Evolutionary conservation across 306 rosid species (phyloP), one percentile per base, ranked within the genome.

Genomic region (Nissolia schottii): DNA sequence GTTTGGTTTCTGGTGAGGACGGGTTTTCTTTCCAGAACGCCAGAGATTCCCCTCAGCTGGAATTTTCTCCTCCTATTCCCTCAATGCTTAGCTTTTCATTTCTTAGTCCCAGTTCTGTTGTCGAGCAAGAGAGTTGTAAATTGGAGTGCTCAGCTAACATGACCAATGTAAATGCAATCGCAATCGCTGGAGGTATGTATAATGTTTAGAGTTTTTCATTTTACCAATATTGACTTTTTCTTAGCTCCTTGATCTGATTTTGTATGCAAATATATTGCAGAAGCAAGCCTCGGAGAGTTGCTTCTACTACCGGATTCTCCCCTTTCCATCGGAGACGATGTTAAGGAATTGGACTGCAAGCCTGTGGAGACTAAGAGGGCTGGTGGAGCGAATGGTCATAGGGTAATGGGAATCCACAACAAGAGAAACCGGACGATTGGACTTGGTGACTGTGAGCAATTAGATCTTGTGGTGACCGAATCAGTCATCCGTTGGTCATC

Each of bases 401-500:
- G 85, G 67, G 67, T 66, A 10, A 54, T 81, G 61, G 91, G 91
- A 77, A 79, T 84, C 66, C 93, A 87, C 82, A 82, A 81, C 88
- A 89, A 87, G 86, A 89, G 91, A 80, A 89, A 89, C 69, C 90
- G 88, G 58, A 91, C 97, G 8, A 91, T 91, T 70, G 97, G 96
- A 74, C 88, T 85, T 1, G 98, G 98, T 3, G 96, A 92, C 70
- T 86, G 66, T 0, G 95, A 88, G 81, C 94, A 86, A 82, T 78
- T 92, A 41, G 96, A 90, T 66, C n/a, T 88, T 34, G 79, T 88
- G 73, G 95, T 92, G 77, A 76, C 92, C 1, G 92, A 92, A 81
- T 90, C 96, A 12, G 89, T 92, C 55, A 92, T 90, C 28, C 88
- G 98, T 5, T 92, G 98, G 98, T 88, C 92, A 9, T 92, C 98